Evolutionary conservation across 2,329 filamentous ascomycete species (phyloP).

Genomic region (Venturia nashicola): DNA sequence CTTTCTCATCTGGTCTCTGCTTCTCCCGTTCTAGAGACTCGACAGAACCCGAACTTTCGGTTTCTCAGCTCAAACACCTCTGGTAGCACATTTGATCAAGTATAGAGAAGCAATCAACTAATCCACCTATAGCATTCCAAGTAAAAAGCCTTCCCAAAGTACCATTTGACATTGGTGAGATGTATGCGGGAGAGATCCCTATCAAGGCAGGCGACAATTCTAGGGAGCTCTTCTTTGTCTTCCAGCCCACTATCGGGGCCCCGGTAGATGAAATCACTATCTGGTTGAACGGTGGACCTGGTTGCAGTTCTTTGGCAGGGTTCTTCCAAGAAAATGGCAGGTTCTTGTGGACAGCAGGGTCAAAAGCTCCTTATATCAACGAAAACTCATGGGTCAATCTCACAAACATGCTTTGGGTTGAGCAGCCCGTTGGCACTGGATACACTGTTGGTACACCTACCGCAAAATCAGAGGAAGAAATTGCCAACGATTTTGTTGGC

Average conservation of each 20-base stretch:
- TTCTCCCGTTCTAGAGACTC: background rate
- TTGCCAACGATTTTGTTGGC: slow-evolving; percentile 13
- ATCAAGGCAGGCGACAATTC: slow-evolving; percentile 4
- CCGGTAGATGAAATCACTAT: slow-evolving; percentile 15
- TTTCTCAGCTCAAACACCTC: background rate
- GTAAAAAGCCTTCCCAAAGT: slow-evolving; percentile 9
- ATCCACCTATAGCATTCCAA: background rate
- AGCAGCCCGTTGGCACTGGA: slow-evolving; percentile 15
- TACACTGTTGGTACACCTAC: slow-evolving; percentile 10
- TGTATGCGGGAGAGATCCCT: slow-evolving; percentile 11
- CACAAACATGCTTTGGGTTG: slow-evolving; percentile 14
- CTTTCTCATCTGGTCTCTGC: background rate
- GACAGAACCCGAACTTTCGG: background rate
- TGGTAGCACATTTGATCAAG: background rate
- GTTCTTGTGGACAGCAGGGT: slow-evolving; percentile 2
- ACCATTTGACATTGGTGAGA: slow-evolving; percentile 10
- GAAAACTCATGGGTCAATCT: slow-evolving; percentile 10
- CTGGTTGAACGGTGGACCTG: slow-evolving; percentile 16
- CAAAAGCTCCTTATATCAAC: slow-evolving; percentile 4
- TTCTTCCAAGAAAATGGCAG: slow-evolving; percentile 11
- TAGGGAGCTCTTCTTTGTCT: slow-evolving; percentile 13
- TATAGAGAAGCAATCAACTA: background rate
- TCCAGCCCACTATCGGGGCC: slow-evolving; percentile 14
- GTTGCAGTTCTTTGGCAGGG: slow-evolving; percentile 10
- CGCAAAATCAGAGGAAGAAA: slow-evolving; percentile 12